phyloP scores from a whole-genome alignment of 2,329 filamentous ascomycete species.

The Penicillium sp. region DNA sequence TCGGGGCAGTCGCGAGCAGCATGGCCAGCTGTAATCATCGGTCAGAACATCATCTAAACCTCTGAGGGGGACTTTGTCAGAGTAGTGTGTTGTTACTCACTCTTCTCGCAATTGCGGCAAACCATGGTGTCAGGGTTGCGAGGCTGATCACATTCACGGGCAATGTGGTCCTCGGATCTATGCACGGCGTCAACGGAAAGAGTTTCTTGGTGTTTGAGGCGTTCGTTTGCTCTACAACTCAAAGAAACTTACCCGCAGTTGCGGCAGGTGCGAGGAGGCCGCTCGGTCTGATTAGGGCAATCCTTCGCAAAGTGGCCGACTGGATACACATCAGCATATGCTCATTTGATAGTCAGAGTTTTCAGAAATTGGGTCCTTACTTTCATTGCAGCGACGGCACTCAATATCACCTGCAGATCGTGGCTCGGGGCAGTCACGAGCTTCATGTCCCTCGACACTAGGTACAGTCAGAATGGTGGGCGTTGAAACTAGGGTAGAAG shows the following conservation, averaged over 20 bases:
- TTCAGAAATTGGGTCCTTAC: slow-evolving; percentile 27
- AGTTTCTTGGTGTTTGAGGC: background rate
- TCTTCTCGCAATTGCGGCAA: slow-evolving; percentile 52
- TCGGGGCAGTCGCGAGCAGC: slow-evolving; percentile 49
- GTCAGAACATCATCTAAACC: slow-evolving; percentile 14
- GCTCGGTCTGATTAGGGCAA: slow-evolving; percentile 43
- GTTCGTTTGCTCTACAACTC: background rate
- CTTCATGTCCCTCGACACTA: slow-evolving; percentile 51
- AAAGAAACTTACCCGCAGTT: slow-evolving; percentile 48
- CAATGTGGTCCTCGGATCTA: slow-evolving; percentile 48
- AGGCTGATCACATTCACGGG: slow-evolving; percentile 49
- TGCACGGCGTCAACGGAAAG: slow-evolving; percentile 20
- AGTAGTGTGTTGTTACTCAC: slow-evolving; percentile 28
- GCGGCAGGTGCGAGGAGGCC: slow-evolving; percentile 43
- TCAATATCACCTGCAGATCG: slow-evolving; percentile 50
- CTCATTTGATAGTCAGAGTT: background rate
- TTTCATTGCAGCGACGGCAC: slow-evolving; percentile 49
- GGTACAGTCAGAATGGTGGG: slow-evolving; percentile 23
- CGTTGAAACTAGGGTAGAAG: background rate
- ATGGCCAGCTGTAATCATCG: slow-evolving; percentile 42
- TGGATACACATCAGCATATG: slow-evolving; percentile 26
- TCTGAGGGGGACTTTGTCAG: too few relatives aligned
- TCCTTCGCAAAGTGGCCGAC: slow-evolving; percentile 53
- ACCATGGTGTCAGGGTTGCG: slow-evolving; percentile 45
- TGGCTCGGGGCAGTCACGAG: slow-evolving; percentile 53